phyloP scores from a whole-genome alignment of 2,329 filamentous ascomycete species.

The Anthostomella pinea region DNA sequence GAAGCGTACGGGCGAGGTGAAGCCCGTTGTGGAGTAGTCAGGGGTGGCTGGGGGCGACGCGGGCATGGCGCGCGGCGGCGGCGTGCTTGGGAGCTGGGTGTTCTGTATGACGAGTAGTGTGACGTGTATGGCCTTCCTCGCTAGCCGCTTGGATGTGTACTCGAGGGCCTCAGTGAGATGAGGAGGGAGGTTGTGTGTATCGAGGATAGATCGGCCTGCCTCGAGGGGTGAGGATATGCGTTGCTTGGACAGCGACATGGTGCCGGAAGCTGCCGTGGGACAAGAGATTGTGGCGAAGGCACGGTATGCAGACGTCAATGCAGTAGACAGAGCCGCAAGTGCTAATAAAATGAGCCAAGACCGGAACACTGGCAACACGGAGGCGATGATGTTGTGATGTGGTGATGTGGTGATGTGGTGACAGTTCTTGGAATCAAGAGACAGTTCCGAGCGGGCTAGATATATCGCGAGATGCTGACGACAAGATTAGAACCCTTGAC shows the following conservation, averaged over 20 bases:
- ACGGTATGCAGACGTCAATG: no score
- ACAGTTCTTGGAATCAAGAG: no score
- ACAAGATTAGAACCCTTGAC: no score
- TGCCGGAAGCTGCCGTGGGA: slow-evolving; percentile 1
- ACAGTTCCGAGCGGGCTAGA: no score
- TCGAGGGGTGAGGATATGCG: slow-evolving; percentile 62
- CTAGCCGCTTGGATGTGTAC: slow-evolving; percentile 54
- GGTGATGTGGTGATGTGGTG: no score
- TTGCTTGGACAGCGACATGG: slow-evolving; percentile 46
- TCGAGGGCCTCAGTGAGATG: slow-evolving; percentile 54
- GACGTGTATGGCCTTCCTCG: slow-evolving; percentile 53
- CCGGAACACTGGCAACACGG: no score
- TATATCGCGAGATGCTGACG: no score
- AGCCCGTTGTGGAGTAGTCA: slow-evolving; percentile 30
- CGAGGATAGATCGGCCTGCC: slow-evolving; percentile 58
- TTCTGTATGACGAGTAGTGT: slow-evolving; percentile 56
- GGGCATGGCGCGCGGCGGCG: slow-evolving; percentile 33
- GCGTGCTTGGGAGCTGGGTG: slow-evolving; percentile 48
- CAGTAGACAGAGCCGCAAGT: background rate
- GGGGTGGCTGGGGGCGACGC: slow-evolving; percentile 29
- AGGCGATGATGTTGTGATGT: no score
- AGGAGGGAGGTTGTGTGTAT: slow-evolving; percentile 56
- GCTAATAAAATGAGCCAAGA: no score
- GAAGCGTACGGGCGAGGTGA: slow-evolving; percentile 30
- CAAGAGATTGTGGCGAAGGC: slow-evolving; percentile 1